These are phyloP conservation scores for Podaxis sp. DNA, from an alignment of 768 basidiomycete genomes.

Conservation along the genomic window DNA sequence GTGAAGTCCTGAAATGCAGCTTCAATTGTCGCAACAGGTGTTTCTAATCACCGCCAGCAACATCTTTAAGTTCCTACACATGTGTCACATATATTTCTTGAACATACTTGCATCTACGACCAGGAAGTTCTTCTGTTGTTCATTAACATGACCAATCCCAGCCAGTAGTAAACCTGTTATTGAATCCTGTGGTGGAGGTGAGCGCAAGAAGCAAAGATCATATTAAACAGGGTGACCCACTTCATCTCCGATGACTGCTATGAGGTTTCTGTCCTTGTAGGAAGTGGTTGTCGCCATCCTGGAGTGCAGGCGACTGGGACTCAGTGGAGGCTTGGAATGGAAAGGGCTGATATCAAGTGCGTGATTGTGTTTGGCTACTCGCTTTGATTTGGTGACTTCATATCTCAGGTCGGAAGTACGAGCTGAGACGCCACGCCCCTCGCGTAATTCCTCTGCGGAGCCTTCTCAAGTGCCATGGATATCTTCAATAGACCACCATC, in stretches of 20 bases:
- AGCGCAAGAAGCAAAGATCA: slow-evolving; percentile 8
- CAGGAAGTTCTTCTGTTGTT: slow-evolving; percentile 91
- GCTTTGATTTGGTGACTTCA: slow-evolving; percentile 1
- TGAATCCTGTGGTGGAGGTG: slow-evolving; percentile 64
- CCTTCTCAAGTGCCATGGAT: slow-evolving; percentile 37
- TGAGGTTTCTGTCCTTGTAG: slow-evolving; percentile 78
- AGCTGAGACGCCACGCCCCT: no score
- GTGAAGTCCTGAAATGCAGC: slow-evolving; percentile 93
- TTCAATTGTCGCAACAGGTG: slow-evolving; percentile 87
- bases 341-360: background rate
- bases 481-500: slow-evolving; percentile 72
- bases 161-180: slow-evolving; percentile 95
- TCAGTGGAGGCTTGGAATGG: background rate
- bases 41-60: slow-evolving; percentile 50
- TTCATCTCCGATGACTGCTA: slow-evolving; percentile 98
- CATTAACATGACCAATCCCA: slow-evolving; percentile 88
- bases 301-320: background rate
- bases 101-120: slow-evolving; percentile 88
- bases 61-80: background rate
- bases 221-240: slow-evolving; percentile 35
- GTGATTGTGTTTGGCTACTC: slow-evolving; percentile 10
- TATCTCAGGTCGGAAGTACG: background rate
- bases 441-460: background rate
- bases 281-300: slow-evolving; percentile 49
- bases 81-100: background rate